Percentiles rank a stretch among this genome's conserved stretches.
Evolutionary conservation across 768 basidiomycete species (phyloP).

Genomic region (Serendipita sp.): DNA sequence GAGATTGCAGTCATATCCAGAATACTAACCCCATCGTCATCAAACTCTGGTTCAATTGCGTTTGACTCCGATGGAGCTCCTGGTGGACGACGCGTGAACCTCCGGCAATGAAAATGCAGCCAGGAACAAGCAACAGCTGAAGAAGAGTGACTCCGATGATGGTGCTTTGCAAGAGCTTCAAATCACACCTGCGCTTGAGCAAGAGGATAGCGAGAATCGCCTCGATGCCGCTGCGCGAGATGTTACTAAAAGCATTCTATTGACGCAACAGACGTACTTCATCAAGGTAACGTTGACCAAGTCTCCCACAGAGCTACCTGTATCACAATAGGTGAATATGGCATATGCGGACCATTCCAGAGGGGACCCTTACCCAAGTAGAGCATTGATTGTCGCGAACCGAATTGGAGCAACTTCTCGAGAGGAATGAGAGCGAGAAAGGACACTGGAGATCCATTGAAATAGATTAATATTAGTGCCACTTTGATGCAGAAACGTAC

Average conservation of each 20-base stretch:
- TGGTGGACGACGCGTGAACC: slow-evolving; percentile 54
- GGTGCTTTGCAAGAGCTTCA: slow-evolving; percentile 38
- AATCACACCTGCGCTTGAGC: slow-evolving; percentile 48
- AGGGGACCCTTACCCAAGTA: slow-evolving; percentile 29
- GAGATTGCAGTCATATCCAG: neutral
- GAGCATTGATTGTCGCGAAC: slow-evolving; percentile 37
- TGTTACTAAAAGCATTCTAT: neutral
- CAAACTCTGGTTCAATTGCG: slow-evolving; percentile 52
- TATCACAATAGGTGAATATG: neutral
- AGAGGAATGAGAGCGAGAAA: slow-evolving; percentile 53
- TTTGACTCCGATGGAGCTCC: slow-evolving; percentile 47
- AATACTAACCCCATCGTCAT: slow-evolving; percentile 47
- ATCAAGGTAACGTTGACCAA: slow-evolving; percentile 48
- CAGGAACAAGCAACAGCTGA: slow-evolving; percentile 56
- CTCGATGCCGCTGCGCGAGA: slow-evolving; percentile 40
- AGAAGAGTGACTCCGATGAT: slow-evolving; percentile 49
- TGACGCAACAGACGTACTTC: slow-evolving; percentile 32
- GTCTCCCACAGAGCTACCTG: slow-evolving; percentile 36
- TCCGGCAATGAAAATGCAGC: slow-evolving; percentile 53
- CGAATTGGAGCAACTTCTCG: slow-evolving; percentile 51
- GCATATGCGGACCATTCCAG: neutral
- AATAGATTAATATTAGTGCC: neutral
- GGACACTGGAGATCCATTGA: slow-evolving; percentile 38
- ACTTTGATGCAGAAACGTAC: neutral
- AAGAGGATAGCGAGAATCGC: slow-evolving; percentile 56